phyloP scores from a whole-genome alignment of 139 green algal genomes.

The Gonium pectorale region DNA sequence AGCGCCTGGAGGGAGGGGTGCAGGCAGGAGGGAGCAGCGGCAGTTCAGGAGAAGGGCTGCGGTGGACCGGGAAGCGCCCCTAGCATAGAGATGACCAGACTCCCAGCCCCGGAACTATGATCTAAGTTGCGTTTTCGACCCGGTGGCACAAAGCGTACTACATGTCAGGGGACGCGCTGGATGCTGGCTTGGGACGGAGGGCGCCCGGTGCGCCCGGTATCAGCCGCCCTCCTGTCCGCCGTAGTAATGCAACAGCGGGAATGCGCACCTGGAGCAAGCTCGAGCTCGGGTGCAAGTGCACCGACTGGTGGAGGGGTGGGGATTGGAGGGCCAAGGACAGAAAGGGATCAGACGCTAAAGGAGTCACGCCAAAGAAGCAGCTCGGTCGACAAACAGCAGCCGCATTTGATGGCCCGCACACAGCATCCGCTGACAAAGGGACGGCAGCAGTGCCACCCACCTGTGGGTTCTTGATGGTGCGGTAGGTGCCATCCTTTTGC shows the following conservation, averaged over 20 bases:
- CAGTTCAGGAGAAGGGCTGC: background rate
- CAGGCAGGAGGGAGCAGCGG: background rate
- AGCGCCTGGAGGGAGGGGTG: conserved; percentile 66
- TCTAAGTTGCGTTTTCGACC: too few species aligned
- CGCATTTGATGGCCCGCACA: too few species aligned
- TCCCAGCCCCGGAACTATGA: too few species aligned
- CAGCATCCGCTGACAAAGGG: background rate
- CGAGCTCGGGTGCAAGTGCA: conserved; percentile 93
- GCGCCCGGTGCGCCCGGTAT: too few species aligned
- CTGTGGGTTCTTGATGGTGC: conserved; percentile 95
- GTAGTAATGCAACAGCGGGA: too few species aligned
- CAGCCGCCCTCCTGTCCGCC: background rate
- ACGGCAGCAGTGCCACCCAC: conserved; percentile 14
- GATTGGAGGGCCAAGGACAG: background rate
- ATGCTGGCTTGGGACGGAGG: too few species aligned
- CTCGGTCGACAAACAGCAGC: too few species aligned
- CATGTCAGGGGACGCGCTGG: too few species aligned
- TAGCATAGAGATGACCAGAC: too few species aligned
- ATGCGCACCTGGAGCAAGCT: conserved; percentile 77
- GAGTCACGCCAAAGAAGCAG: too few species aligned
- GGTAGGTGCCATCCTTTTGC: conserved; percentile 92
- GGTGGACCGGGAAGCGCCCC: background rate
- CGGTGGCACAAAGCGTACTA: too few species aligned
- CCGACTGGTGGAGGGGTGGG: conserved; percentile 53
- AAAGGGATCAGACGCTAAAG: background rate